Evolutionary conservation across 768 basidiomycete species (phyloP), one percentile per base, ranked within the genome.

Genomic region (Auricularia auricula-judae): DNA sequence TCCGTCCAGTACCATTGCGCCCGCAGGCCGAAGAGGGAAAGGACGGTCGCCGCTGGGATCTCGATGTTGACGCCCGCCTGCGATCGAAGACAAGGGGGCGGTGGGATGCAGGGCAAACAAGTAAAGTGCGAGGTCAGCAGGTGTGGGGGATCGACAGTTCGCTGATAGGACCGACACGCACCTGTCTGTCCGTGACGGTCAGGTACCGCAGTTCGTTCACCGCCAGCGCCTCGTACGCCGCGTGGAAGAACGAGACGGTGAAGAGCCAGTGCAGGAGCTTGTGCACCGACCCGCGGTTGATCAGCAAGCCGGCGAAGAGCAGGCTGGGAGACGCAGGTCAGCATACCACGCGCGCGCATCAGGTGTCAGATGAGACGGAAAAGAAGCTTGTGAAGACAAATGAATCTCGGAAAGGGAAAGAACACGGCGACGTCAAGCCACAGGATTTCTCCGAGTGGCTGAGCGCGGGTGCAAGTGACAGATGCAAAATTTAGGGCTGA

Each of bases 41-140:
- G 78, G 70, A 99, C 98, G 2, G 93, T 90, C 0, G 97, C 96
- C 4, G 94, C 93, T 1, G 97, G 96, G 0, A 99, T 87, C 71
- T 98, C 95, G 54, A 99, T 80, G 71, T 98, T 97, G 2, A 99
- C 89, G 35, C 97, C 97, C 73, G 95, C 98, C 91, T 97, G 71
- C 34, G 72, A 63, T 21, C 47, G 5, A 47, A 36, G 59, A 42
- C 63, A 51, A 42, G 39, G 39, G 39, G 39, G n/a, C 23, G 42
- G 23, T 63, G 68, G 29, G 16, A 65, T 47, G 34, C 29, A 36
- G 7, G 11, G n/a, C 61, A 18, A 65, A 34, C n/a, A 64, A 34
- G 29, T 61, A 53, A 21, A 18, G 16, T 42, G 39, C 59, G 66
- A 29, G 36, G 23, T 62, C 65, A 66, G 23, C 56, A 51, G 47